phyloP scores from a whole-genome alignment of 805 yeast genomes.

The Kuraishia capsulata region DNA sequence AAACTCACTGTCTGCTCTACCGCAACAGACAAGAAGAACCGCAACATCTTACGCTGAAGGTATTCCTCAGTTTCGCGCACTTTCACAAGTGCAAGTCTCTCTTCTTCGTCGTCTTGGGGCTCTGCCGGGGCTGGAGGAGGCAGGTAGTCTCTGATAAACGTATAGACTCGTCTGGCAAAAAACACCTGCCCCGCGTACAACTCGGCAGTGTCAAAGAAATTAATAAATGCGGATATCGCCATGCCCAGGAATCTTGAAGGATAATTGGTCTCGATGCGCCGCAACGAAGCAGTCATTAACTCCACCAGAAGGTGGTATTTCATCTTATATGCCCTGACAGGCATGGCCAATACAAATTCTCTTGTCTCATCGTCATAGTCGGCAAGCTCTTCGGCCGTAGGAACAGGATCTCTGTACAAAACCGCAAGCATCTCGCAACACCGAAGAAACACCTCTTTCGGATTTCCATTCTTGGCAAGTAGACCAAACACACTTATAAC shows the following conservation, averaged over 20 bases:
- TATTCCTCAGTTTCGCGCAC: slow-evolving; percentile 46
- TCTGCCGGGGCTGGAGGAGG: slow-evolving; percentile 34
- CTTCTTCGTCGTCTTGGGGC: slow-evolving; percentile 20
- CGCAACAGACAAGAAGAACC: slow-evolving; percentile 41
- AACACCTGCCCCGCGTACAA: slow-evolving; percentile 20
- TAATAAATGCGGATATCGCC: slow-evolving; percentile 50
- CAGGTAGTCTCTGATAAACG: slow-evolving; percentile 50
- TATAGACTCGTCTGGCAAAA: slow-evolving; percentile 53
- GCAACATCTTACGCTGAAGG: slow-evolving; percentile 57
- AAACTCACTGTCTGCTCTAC: background rate
- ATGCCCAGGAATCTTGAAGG: slow-evolving; percentile 77
- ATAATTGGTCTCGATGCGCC: slow-evolving; percentile 54
- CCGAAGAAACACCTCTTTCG: slow-evolving; percentile 70
- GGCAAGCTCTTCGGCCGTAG: slow-evolving; percentile 2
- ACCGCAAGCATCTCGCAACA: slow-evolving; percentile 53
- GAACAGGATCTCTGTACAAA: slow-evolving; percentile 13
- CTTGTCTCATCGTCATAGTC: slow-evolving; percentile 8
- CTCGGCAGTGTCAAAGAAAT: slow-evolving; percentile 35
- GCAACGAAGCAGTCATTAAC: slow-evolving; percentile 47
- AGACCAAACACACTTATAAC: slow-evolving; percentile 47
- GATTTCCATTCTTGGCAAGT: slow-evolving; percentile 63
- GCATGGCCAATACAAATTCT: slow-evolving; percentile 3
- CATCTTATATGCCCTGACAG: slow-evolving; percentile 31
- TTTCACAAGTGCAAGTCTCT: slow-evolving; percentile 28
- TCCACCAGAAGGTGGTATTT: slow-evolving; percentile 63